Percentiles rank a stretch among this genome's conserved stretches.
phyloP scores from a whole-genome alignment of 2,329 filamentous ascomycete genomes.

The Fusarium solani-melongenae region DNA sequence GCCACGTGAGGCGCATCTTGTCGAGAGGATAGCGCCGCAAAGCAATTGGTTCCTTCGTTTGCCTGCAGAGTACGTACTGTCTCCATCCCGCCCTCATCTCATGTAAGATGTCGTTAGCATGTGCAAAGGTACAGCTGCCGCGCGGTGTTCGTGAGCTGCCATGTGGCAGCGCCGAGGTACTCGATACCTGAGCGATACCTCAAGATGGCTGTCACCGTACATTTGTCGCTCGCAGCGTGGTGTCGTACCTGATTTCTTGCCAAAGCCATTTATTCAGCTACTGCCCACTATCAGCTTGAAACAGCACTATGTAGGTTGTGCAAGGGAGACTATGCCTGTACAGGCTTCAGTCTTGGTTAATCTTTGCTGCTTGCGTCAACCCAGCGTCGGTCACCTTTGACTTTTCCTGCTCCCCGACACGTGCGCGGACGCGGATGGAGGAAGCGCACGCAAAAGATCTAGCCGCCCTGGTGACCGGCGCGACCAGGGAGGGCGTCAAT shows the following conservation, averaged over 20 bases:
- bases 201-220: not conserved
- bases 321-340: conserved; percentile 11
- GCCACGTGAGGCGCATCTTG: conserved; percentile 46
- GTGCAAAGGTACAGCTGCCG: conserved; percentile 11
- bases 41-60: conserved; percentile 30
- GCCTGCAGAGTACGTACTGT: conserved; percentile 7
- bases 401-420: conserved; percentile 18
- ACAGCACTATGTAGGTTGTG: conserved; percentile 10
- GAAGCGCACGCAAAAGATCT: conserved; percentile 27
- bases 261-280: not conserved
- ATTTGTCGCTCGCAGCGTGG: not conserved
- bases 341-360: conserved; percentile 17
- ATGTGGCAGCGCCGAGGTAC: conserved; percentile 25
- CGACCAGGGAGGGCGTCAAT: conserved; percentile 26
- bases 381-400: conserved; percentile 3
- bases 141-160: conserved; percentile 19
- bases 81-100: conserved; percentile 6
- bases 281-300: conserved; percentile 20
- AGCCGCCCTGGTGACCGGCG: conserved; percentile 22
- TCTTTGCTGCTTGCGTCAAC: conserved; percentile 33
- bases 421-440: conserved; percentile 16
- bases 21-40: conserved; percentile 23
- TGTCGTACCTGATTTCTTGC: conserved; percentile 10
- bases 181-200: not conserved
- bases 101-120: not conserved